phyloP scores from a whole-genome alignment of 108 stramenopile species.

The Nitzschia palea region DNA sequence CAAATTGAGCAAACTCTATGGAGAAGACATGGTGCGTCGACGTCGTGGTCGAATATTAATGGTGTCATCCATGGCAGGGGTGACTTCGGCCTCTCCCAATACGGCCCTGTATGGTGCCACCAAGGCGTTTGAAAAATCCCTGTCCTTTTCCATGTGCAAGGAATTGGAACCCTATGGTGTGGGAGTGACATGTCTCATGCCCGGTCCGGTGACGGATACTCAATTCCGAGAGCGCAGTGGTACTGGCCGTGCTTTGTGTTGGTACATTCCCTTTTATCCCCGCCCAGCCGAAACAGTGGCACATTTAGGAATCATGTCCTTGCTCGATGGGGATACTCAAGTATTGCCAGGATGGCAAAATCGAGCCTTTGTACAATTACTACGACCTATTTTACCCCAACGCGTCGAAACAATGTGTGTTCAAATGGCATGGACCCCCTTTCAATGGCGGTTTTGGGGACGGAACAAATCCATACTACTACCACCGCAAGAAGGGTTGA shows the following conservation, averaged over 20 bases:
- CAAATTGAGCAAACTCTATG: conserved; percentile 65
- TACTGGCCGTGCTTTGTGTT: conserved; percentile 64
- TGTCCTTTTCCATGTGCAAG: conserved; percentile 68
- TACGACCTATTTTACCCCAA: conserved; percentile 64
- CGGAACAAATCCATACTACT: not conserved
- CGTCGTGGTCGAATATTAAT: conserved; percentile 79
- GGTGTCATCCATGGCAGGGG: conserved; percentile 72
- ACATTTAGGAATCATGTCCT: conserved; percentile 57
- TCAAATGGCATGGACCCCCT: conserved; percentile 64
- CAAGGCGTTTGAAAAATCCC: conserved; percentile 74
- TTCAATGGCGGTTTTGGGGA: conserved; percentile 10
- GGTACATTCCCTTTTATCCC: conserved; percentile 77
- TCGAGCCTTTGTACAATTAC: conserved; percentile 56
- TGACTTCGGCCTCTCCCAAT: conserved; percentile 58
- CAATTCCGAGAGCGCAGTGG: conserved; percentile 58
- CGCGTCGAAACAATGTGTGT: conserved; percentile 61
- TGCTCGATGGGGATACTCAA: conserved; percentile 74
- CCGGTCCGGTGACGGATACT: conserved; percentile 79
- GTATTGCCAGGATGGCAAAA: conserved; percentile 79
- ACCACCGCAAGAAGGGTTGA: not conserved
- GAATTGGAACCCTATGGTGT: conserved; percentile 81
- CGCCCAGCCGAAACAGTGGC: conserved; percentile 61
- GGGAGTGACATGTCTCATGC: conserved; percentile 86
- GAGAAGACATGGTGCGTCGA: conserved; percentile 75
- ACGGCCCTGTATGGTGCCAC: conserved; percentile 80